Evolutionary conservation across 805 yeast species (phyloP), one percentile per base, ranked within the genome.

Genomic region (Saccharomycopsis guyanensis): DNA sequence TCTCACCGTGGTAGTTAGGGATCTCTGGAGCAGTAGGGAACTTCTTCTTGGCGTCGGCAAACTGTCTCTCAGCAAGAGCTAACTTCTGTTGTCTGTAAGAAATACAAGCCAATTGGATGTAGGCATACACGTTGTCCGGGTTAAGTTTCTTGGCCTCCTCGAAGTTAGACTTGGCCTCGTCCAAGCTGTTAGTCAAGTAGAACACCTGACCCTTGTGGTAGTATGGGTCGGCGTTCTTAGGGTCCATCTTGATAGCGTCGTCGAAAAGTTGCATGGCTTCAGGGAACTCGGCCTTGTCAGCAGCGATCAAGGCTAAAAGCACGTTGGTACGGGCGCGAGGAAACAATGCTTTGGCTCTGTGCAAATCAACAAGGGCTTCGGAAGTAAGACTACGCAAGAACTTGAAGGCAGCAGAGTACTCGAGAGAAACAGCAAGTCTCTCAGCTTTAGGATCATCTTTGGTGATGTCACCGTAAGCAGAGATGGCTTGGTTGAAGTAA

Each of bases 1-100:
- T 82, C 70, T 93, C 98, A 60, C 97, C 98, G 61, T 81, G 88
- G 67, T 88, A 93, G 71, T 87, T 89, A 69, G 93, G 95, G 57
- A 88, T 83, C 65, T 87, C 96, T 46, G 97, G 86, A 44, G 84
- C 75, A 20, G 89, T 76, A 56, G 96, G 89, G 76, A 86, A 86
- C 63, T 73, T 73, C 63, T 73, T 70, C 59, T 76, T 78, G 32
- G 91, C 87, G 51, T 74, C 80, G 51, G 75, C 72, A 66, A 87
- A 87, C 49, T 74, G 66, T 54, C 74, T 72, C 61, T 77, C 81
- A 55, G 91, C 79, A 43, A 72, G 76, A 32, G 68, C 72, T 45
- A 70, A 63, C 38, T 75, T 68, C 44, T 84, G 86, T 61, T 76
- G 76, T 70, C 88, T 85, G 75, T 89, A 89, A 52, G 84, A 78